phyloP scores from a whole-genome alignment of 768 basidiomycete species.

The Favolaschia claudopus region DNA sequence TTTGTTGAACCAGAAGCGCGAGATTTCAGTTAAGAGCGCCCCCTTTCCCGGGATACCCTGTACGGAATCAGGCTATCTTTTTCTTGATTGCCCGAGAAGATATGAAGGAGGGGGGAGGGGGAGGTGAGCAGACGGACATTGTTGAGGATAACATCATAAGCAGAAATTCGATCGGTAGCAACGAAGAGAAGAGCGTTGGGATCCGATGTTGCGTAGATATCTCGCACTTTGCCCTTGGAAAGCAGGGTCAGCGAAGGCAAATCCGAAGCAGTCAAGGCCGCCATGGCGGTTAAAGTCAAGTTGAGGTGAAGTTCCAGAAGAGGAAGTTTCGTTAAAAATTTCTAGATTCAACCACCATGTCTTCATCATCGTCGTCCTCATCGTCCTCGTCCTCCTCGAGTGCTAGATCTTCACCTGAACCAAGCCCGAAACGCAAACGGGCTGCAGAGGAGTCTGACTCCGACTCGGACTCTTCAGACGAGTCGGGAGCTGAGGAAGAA shows the following conservation, averaged over 20 bases:
- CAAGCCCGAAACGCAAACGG: slow-evolving; percentile 41
- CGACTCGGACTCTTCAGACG: slow-evolving; percentile 29
- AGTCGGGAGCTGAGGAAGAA: slow-evolving; percentile 30
- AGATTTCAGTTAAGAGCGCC: slow-evolving; percentile 86
- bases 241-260: slow-evolving; percentile 71
- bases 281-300: slow-evolving; percentile 15
- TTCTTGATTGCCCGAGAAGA: no score
- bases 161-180: slow-evolving; percentile 94
- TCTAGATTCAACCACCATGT: no score
- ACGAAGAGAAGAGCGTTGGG: slow-evolving; percentile 86
- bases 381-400: slow-evolving; percentile 31
- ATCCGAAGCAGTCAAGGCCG: slow-evolving; percentile 47
- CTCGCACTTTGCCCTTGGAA: slow-evolving; percentile 94
- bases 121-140: slow-evolving; percentile 67
- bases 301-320: slow-evolving; percentile 34
- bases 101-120: neutral
- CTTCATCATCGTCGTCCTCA: no score
- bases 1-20: slow-evolving; percentile 94
- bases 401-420: slow-evolving; percentile 31
- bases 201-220: slow-evolving; percentile 84
- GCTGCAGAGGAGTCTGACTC: slow-evolving; percentile 15
- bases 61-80: no score
- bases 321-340: neutral
- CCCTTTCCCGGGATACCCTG: slow-evolving; percentile 97
- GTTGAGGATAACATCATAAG: slow-evolving; percentile 93